These are phyloP conservation scores for Lichtheimia corymbifera DNA, from an alignment of 371 early-diverging fungal genomes.

Conservation along the genomic window DNA sequence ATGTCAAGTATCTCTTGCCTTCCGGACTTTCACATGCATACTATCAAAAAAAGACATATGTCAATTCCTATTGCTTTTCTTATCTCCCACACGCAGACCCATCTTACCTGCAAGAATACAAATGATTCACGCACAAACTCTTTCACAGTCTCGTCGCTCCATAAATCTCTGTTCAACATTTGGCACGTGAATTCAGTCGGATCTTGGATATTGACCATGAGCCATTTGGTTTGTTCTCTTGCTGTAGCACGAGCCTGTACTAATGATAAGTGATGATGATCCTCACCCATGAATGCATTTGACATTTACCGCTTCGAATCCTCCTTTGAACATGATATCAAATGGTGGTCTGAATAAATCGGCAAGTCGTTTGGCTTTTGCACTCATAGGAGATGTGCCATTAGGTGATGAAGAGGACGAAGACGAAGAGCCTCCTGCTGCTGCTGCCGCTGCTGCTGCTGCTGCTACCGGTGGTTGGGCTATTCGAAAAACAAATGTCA, in stretches of 20 bases:
- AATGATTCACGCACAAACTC: conserved; percentile 79
- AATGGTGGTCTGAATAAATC: conserved; percentile 86
- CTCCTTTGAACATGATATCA: conserved; percentile 83
- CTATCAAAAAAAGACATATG: conserved; percentile 29
- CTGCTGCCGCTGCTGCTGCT: no score
- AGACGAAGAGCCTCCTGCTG: not conserved
- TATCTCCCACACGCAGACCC: no score
- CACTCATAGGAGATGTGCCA: conserved; percentile 12
- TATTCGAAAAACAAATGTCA: no score
- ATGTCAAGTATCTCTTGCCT: conserved; percentile 69
- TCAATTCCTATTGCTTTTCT: not conserved
- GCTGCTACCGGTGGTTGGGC: no score
- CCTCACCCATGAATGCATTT: not conserved
- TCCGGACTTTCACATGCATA: conserved; percentile 66
- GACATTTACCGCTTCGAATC: conserved; percentile 65
- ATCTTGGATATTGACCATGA: conserved; percentile 88
- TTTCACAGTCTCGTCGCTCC: conserved; percentile 80
- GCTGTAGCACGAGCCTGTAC: conserved; percentile 72
- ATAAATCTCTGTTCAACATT: conserved; percentile 88
- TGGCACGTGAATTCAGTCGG: conserved; percentile 86
- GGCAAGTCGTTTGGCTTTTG: conserved; percentile 59
- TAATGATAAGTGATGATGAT: not conserved
- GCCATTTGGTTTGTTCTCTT: conserved; percentile 69
- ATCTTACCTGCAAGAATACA: conserved; percentile 76
- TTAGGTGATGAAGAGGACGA: conserved; percentile 6